Conservation (phyloP, 164 flowering plant species). For the Echeveria elegans region DNA sequence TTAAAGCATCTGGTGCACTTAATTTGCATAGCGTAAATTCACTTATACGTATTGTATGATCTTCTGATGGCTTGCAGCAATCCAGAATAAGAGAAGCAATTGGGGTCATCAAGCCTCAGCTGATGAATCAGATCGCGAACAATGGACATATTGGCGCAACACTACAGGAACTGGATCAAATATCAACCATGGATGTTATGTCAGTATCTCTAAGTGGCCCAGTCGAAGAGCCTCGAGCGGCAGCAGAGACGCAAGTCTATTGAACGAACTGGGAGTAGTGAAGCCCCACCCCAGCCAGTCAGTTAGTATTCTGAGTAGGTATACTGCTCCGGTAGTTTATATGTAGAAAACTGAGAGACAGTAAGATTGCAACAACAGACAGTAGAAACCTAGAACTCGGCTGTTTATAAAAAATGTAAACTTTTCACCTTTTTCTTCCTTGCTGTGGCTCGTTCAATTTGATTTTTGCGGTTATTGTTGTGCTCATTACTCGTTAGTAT, state of each 20-base stretch:
- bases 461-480: not conserved
- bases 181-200: constrained; percentile 8
- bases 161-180: constrained; percentile 6
- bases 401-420: not conserved
- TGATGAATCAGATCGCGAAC: not conserved
- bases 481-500: not conserved
- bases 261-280: not conserved
- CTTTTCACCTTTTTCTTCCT: not conserved
- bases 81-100: constrained; percentile 5
- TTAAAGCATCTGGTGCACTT: not conserved
- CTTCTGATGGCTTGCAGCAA: constrained; percentile 4
- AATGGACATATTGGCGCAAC: constrained; percentile 1
- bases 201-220: not conserved
- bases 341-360: not conserved
- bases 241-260: not conserved
- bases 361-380: not conserved
- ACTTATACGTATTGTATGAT: not conserved
- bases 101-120: constrained; percentile 1
- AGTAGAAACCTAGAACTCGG: not conserved
- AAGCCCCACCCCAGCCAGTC: not conserved
- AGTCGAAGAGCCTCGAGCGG: not conserved
- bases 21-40: not conserved
- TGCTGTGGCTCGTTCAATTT: not conserved
- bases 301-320: constrained; percentile 1
- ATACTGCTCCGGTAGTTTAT: not conserved